Conservation (phyloP, 176 grass and related monocot genomes). For the Secale cereale region DNA sequence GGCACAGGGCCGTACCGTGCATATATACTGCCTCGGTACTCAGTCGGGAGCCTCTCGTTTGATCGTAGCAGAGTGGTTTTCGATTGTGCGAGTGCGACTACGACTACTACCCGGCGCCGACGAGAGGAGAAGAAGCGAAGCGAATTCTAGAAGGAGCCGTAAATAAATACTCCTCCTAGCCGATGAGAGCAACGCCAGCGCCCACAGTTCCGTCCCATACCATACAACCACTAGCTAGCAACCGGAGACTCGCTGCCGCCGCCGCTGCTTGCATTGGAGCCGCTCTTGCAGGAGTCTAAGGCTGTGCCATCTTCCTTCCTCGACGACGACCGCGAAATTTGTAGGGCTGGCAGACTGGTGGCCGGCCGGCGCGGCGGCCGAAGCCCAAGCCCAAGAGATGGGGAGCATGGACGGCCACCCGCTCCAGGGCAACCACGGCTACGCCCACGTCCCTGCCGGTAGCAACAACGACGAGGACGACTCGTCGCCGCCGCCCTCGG, state of each 20-base stretch:
- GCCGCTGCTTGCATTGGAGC: background rate
- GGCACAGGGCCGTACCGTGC: too few relatives aligned
- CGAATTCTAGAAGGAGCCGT: slow-evolving; percentile 1
- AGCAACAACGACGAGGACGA: slow-evolving; percentile 58
- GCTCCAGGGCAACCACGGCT: slow-evolving; percentile 36
- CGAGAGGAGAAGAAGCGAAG: background rate
- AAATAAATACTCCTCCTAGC: slow-evolving; percentile 9
- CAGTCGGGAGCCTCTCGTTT: too few relatives aligned
- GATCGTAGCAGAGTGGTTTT: background rate
- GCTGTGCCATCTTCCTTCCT: background rate
- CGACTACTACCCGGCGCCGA: background rate
- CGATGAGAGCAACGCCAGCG: slow-evolving; percentile 4
- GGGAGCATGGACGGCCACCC: slow-evolving; percentile 51
- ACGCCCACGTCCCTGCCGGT: slow-evolving; percentile 20
- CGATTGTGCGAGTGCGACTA: background rate
- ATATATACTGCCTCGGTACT: too few relatives aligned
- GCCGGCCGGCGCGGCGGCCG: slow-evolving; percentile 52
- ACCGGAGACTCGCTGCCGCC: background rate
- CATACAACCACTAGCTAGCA: background rate
- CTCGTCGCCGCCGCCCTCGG: slow-evolving; percentile 26
- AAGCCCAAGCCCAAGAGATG: slow-evolving; percentile 32
- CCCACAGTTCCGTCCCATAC: background rate
- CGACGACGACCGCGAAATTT: slow-evolving; percentile 22
- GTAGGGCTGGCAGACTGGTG: slow-evolving; percentile 87
- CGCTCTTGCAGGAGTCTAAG: background rate